Evolutionary conservation across 2,329 filamentous ascomycete genomes (phyloP).

Genomic region (Thelonectria rubi): DNA sequence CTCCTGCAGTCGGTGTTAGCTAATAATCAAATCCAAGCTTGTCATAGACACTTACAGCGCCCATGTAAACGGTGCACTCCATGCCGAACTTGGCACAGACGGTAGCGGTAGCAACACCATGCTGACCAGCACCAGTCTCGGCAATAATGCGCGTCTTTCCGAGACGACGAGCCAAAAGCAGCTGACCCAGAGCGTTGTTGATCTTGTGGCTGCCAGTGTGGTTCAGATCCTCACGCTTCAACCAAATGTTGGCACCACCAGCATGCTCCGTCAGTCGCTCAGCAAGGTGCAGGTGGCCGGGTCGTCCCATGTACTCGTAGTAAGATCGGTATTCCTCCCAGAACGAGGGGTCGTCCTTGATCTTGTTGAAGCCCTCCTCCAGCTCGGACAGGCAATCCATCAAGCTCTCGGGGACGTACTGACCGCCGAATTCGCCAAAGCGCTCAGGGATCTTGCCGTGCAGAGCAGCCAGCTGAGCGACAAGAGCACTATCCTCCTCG

Average conservation of each 20-base stretch:
- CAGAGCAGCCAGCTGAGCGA: slow-evolving; percentile 85
- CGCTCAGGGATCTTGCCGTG: slow-evolving; percentile 83
- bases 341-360: slow-evolving; percentile 87
- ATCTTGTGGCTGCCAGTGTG: slow-evolving; percentile 99
- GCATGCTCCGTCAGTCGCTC: slow-evolving; percentile 88
- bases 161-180: slow-evolving; percentile 83
- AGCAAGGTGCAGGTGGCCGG: slow-evolving; percentile 89
- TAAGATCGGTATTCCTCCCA: slow-evolving; percentile 97
- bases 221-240: slow-evolving; percentile 97
- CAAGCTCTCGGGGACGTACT: slow-evolving; percentile 96
- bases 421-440: slow-evolving; percentile 95
- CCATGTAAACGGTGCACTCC: slow-evolving; percentile 99
- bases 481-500: slow-evolving; percentile 66
- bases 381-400: slow-evolving; percentile 96
- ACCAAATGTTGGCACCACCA: slow-evolving; percentile 94
- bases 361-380: slow-evolving; percentile 88
- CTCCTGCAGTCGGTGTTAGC: slow-evolving; percentile 61
- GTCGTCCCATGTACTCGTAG: slow-evolving; percentile 97
- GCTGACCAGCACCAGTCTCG: slow-evolving; percentile 96
- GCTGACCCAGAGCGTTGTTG: slow-evolving; percentile 96
- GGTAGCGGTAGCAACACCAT: slow-evolving; percentile 96
- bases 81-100: slow-evolving; percentile 98
- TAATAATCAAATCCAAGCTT: background rate
- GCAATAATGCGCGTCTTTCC: slow-evolving; percentile 98
- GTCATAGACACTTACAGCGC: slow-evolving; percentile 63